Percentiles rank a stretch among this genome's conserved stretches.
Conservation (phyloP, 2,329 filamentous ascomycete genomes). For the Verticillium isaacii region DNA sequence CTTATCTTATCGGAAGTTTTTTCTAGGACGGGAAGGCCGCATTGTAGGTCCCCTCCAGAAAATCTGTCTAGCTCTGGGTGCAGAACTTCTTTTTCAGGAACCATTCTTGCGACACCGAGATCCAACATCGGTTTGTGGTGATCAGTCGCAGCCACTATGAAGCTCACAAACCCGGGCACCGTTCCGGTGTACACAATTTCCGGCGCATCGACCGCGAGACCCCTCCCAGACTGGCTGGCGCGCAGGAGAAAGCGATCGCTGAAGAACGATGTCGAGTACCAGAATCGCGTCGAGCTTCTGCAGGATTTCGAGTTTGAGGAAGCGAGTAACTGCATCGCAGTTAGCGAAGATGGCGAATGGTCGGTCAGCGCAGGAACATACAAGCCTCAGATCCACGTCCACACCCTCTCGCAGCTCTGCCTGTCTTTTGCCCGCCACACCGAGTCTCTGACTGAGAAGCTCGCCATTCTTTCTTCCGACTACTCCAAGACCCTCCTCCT, state of each 20-base stretch:
- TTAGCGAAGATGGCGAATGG: constrained; percentile 96
- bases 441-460: constrained; percentile 84
- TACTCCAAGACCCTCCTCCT: constrained; percentile 94
- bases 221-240: constrained; percentile 92
- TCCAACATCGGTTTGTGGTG: background rate
- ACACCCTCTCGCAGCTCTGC: constrained; percentile 87
- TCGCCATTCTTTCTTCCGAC: constrained; percentile 81
- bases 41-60: background rate
- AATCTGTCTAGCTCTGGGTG: constrained; percentile 4
- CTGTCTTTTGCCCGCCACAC: constrained; percentile 94
- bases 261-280: constrained; percentile 89
- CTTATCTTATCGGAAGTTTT: constrained; percentile 15
- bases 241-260: constrained; percentile 83
- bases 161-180: constrained; percentile 74
- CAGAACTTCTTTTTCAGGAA: background rate
- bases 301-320: constrained; percentile 99
- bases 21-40: constrained; percentile 5
- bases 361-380: constrained; percentile 68
- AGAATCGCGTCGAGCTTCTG: constrained; percentile 87
- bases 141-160: constrained; percentile 52
- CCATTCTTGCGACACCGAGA: background rate
- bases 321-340: constrained; percentile 82
- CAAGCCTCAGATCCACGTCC: constrained; percentile 81
- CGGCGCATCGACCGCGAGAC: constrained; percentile 80
- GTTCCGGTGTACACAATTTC: constrained; percentile 94